Conservation (phyloP, 495 filamentous ascomycete species). For the Aspergillus baeticus region DNA sequence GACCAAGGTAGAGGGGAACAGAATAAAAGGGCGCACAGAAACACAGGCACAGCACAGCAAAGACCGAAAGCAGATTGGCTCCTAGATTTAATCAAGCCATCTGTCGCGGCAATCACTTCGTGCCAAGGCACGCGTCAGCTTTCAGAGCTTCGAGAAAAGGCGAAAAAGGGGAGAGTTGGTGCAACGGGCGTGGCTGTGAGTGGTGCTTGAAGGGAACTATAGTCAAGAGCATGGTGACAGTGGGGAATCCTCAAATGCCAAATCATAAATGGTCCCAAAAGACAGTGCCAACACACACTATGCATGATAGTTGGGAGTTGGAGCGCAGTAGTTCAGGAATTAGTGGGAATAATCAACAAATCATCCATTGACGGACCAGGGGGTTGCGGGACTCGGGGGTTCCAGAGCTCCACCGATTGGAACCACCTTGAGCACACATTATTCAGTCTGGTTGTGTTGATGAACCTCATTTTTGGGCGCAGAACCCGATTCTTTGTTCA, state of each 20-base stretch:
- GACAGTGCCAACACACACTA: constrained; percentile 17
- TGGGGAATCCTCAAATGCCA: constrained; percentile 12
- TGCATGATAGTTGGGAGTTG: constrained; percentile 23
- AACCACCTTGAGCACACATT: constrained; percentile 13
- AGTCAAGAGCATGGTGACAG: background rate
- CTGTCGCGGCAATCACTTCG: constrained; percentile 9
- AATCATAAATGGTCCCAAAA: background rate
- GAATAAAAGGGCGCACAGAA: constrained; percentile 18
- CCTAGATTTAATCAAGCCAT: background rate
- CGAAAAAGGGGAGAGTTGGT: constrained; percentile 10
- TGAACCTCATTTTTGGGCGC: too few species aligned
- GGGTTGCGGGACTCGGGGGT: background rate
- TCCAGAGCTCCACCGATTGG: background rate
- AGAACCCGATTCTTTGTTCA: too few species aligned
- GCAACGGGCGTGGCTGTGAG: constrained; percentile 8
- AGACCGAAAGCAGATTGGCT: background rate
- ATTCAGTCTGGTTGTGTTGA: too few species aligned
- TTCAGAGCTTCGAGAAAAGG: too few species aligned
- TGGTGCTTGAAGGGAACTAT: constrained; percentile 3
- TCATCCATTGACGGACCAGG: background rate
- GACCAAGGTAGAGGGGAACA: constrained; percentile 23
- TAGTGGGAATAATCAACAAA: constrained; percentile 23
- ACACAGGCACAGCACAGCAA: background rate
- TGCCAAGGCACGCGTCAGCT: constrained; percentile 1
- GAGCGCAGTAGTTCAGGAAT: constrained; percentile 22